Evolutionary conservation across 2,329 filamentous ascomycete species (phyloP), one percentile per base, ranked within the genome.

Genomic region (Cadophora sp.): DNA sequence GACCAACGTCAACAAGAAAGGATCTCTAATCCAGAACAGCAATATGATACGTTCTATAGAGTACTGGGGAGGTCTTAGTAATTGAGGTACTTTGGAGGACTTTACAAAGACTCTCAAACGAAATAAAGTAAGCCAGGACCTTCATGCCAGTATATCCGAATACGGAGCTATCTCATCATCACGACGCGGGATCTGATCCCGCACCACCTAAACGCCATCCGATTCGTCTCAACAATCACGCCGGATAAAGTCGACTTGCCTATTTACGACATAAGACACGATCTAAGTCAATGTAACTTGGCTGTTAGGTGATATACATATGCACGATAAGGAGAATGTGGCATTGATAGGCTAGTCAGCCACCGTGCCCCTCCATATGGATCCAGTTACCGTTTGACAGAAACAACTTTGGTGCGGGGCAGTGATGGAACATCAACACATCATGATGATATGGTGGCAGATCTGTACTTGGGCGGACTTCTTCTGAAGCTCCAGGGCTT

Each of bases 261-360:
- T 51, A 27, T 51, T 26, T 9, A 14, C 8, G n/a, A 24, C 31
- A 34, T 34, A 34, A 34, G 11, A 11, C 31, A 8, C 9, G 29
- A 34, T 24, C 3, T 34, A 14, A 22, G 3, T 4, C 51, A n/a
- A 37, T 40, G 19, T 58, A 24, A 58, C 12, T 9, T 22, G 14
- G 9, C 29, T 24, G n/a, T 27, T 43, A 24, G 14, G 48, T 55
- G 27, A n/a, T 19, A 12, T 43, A 31, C 29, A 56, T 64, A 64
- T 64, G 62, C 50, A 40, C 31, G 62, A 56, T 56, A 64, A 64
- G 48, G 8, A 4, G 16, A 55, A n/a, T 53, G 50, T 37, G 19
- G 34, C 16, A 26, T 22, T 64, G 31, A 56, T 55, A 55, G 48
- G 48, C 34, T 29, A 58, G 22, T 11, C 27, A 53, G 34, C 5